Evolutionary conservation across 2,329 filamentous ascomycete genomes (phyloP).

Genomic region (Colletotrichum falcatum): DNA sequence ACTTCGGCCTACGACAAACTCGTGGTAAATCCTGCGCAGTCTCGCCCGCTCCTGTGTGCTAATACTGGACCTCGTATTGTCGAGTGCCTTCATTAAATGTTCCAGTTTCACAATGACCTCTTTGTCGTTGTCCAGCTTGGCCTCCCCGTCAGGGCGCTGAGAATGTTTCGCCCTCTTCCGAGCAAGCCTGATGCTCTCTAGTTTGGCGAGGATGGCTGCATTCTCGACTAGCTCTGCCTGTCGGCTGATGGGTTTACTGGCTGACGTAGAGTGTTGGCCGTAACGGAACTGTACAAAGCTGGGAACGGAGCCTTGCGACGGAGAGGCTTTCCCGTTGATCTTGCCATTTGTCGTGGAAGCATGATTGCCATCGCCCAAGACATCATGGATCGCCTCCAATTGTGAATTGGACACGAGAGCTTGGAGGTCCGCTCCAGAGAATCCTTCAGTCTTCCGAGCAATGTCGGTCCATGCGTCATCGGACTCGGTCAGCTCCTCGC

Average conservation of each 20-base stretch:
- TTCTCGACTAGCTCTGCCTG: conserved; percentile 76
- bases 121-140: conserved; percentile 55
- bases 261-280: conserved; percentile 66
- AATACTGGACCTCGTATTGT: conserved; percentile 84
- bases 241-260: conserved; percentile 58
- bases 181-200: conserved; percentile 81
- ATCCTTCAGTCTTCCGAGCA: conserved; percentile 84
- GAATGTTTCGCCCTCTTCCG: conserved; percentile 62
- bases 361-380: conserved; percentile 71
- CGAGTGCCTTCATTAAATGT: conserved; percentile 83
- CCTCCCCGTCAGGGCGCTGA: conserved; percentile 46
- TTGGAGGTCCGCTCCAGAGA: conserved; percentile 94
- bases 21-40: conserved; percentile 84
- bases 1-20: conserved; percentile 93
- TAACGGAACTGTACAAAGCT: conserved; percentile 89
- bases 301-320: conserved; percentile 50
- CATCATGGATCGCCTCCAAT: conserved; percentile 95
- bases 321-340: conserved; percentile 46
- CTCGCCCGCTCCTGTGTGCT: conserved; percentile 80
- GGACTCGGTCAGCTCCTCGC: conserved; percentile 70
- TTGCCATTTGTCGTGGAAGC: conserved; percentile 50
- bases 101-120: conserved; percentile 88
- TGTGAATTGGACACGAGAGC: conserved; percentile 97
- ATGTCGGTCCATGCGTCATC: conserved; percentile 75
- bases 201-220: conserved; percentile 82